Base-by-base conservation (phyloP, 1,284 basidiomycete genomes). In the Heterobasidion parviporum region DNA sequence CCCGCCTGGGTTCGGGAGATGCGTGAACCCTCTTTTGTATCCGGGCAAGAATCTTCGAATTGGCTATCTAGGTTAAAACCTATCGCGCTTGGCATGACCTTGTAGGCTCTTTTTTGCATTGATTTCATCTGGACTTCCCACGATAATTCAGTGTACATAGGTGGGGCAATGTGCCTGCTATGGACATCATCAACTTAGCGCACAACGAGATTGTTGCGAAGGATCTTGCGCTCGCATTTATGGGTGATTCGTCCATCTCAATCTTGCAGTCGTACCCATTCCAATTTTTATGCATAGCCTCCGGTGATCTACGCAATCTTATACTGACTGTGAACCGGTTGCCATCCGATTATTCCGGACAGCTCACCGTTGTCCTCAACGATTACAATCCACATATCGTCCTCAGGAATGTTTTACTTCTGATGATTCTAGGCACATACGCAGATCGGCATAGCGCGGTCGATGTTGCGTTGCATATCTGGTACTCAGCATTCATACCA, bases 381-480 rank as follows among this genome's bases (percentile, higher is more conserved):
- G 74, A 76, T 52, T 16, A 50, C 16, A 63, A 66, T 6, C 54
- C 60, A 6, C 43, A 51, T 3, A 61, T 65, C 6, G 62, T 67
- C 10, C 61, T 64, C 12, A 70, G 75, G 36, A 76, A 71, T 51
- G 56, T 74, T 6, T 49, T 73, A 1, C 53, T 77, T 15, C 67
- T 77, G 8, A 58, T 68, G 5, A 66, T 76, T 26, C 67, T 76
- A 2, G 69, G 70, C 15, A 26, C 3, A 26, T 62, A 59, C 60
- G 55, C 61, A 1, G 69, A 69, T 12, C 59, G 60, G 41, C 52
- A 34, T 8, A 54, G 62, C 5, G 73, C 71, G 1, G 70, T 68
- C 0, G 74, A 78, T 50, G 60, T 71, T 2, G 74, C 74, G 15
- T 67, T 78, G 20, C 76, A 77, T 56, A 68, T 72, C 47, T 76